Evolutionary conservation across 768 basidiomycete species (phyloP).

Genomic region (Agrocybe pediades): DNA sequence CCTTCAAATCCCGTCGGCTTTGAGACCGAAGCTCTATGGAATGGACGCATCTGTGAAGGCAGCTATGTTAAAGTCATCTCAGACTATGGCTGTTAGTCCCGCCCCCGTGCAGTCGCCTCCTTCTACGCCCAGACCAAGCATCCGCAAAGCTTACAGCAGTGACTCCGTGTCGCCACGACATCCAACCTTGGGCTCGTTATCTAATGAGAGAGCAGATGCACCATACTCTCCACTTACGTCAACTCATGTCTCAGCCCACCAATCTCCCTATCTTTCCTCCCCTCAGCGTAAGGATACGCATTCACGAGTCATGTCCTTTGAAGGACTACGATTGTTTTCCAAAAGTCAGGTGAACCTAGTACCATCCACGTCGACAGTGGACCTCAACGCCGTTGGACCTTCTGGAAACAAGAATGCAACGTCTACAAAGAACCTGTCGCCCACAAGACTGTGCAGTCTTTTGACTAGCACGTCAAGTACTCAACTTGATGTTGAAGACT

Average conservation of each 20-base stretch:
- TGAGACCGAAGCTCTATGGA: conserved; percentile 75
- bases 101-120: conserved; percentile 35
- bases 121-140: conserved; percentile 45
- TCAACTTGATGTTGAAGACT: conserved; percentile 78
- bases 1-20: conserved; percentile 79
- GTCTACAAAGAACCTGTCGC: conserved; percentile 53
- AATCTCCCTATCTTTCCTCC: conserved; percentile 38
- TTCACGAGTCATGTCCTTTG: conserved; percentile 62
- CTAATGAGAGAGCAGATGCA: conserved; percentile 40
- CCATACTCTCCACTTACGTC: conserved; percentile 34
- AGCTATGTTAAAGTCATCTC: conserved; percentile 88
- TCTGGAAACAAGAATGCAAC: conserved; percentile 45
- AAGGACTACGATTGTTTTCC: conserved; percentile 53
- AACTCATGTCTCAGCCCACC: conserved; percentile 40
- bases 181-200: conserved; percentile 34
- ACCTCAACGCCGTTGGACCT: conserved; percentile 38
- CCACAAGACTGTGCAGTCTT: conserved; percentile 67
- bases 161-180: conserved; percentile 67
- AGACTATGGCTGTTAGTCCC: conserved; percentile 52
- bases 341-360: conserved; percentile 50
- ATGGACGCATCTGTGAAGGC: conserved; percentile 89
- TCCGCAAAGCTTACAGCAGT: conserved; percentile 74
- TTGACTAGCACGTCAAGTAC: conserved; percentile 70
- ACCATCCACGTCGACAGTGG: conserved; percentile 42
- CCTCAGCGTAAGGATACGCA: conserved; percentile 50